Conservation (phyloP, 2,329 filamentous ascomycete genomes). For the Monosporascus sp. region DNA sequence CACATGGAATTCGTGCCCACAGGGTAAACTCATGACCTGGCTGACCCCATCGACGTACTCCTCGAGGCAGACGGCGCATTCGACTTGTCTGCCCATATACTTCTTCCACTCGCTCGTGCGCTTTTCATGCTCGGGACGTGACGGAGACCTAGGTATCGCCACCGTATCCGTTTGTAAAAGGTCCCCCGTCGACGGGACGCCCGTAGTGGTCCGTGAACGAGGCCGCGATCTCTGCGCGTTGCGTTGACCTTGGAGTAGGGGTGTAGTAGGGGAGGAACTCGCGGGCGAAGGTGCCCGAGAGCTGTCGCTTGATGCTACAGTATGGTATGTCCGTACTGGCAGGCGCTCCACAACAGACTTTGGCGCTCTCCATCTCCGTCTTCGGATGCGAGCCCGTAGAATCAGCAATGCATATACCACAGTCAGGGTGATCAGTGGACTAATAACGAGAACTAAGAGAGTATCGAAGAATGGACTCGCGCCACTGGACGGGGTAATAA, state of each 20-base stretch:
- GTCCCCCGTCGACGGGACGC: conserved; percentile 47
- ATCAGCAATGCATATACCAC: conserved; percentile 88
- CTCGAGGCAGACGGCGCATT: conserved; percentile 94
- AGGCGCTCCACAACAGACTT: conserved; percentile 92
- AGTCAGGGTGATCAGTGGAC: conserved; percentile 84
- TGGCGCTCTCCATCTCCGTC: conserved; percentile 90
- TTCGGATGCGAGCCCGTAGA: conserved; percentile 79
- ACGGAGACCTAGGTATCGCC: conserved; percentile 29
- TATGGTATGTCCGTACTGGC: conserved; percentile 94
- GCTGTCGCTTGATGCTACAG: conserved; percentile 59
- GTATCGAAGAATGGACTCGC: conserved; percentile 94
- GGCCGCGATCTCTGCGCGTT: conserved; percentile 47
- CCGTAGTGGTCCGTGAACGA: conserved; percentile 60
- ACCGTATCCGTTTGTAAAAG: conserved; percentile 38
- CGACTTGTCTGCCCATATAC: conserved; percentile 64
- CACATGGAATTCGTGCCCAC: conserved; percentile 94
- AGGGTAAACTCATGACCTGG: conserved; percentile 92
- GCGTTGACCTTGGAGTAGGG: conserved; percentile 60
- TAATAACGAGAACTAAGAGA: conserved; percentile 90
- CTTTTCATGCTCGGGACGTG: conserved; percentile 43
- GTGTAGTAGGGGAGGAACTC: conserved; percentile 68
- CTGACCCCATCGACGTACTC: conserved; percentile 95
- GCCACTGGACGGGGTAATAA: conserved; percentile 83
- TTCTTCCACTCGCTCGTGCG: conserved; percentile 56
- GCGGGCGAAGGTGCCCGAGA: conserved; percentile 57